Evolutionary conservation across 73 alveolate genomes (phyloP), one percentile per base, ranked within the genome.

Genomic region (Uronychia setigera): DNA sequence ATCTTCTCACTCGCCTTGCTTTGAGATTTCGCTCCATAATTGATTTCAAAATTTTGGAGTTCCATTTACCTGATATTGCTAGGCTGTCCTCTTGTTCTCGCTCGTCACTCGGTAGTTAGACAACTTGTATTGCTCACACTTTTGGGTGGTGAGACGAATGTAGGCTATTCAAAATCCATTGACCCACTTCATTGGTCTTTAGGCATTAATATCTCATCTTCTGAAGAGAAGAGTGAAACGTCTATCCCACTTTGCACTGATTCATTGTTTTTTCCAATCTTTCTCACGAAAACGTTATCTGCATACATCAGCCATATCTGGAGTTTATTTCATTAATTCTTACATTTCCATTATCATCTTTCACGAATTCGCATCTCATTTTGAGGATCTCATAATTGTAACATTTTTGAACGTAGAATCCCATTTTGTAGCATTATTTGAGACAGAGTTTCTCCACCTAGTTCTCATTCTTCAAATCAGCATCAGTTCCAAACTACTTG

Each of bases 341-440:
- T 46, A 67, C 79, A 1, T 82, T 77, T 46, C 93, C 93, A 76
- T 91, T 80, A 19, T 91, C 96, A 58, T 91, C 96, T 80, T 80
- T 91, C 32, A 87, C 46, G 80, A 91, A 91, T 76, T 86, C 91
- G 32, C 78, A 59, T 29, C 93, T 74, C 96, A 91, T 91, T 60
- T 86, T 91, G 31, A 91, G 86, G 32, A 91, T 86, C 78, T 91
- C 96, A 31, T 58, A 58, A 5, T 79, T 11, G 59, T 91, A 83
- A 27, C 85, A 78, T 74, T 88, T 91, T 31, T 80, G 80, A 30
- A 91, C 33, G 80, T 91, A 91, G 60, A 78, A 89, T 34, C 96
- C 85, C 76, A 91, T 91, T 76, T 91, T 91, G 77, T 84, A 86
- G 77, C 87, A 60, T 67, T 86, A 83, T 76, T 91, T 80, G 35